Conservation (phyloP, 192 early-diverging fungal species). For the Coemansia nantahalensis region DNA sequence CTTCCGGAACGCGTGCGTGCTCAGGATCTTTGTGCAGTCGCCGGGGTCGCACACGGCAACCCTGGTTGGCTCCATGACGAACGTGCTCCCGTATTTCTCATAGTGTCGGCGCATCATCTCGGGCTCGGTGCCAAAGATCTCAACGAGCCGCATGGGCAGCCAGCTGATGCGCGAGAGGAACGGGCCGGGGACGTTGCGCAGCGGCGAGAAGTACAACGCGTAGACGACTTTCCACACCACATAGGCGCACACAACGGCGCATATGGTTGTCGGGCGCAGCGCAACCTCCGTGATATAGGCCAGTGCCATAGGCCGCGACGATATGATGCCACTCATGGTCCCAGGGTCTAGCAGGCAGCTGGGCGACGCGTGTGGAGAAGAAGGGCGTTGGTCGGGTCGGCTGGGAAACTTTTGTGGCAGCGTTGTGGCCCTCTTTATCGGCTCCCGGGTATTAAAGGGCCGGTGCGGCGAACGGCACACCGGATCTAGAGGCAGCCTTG, state of each 20-base stretch:
- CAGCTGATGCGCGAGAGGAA: constrained; percentile 34
- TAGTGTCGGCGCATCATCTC: constrained; percentile 26
- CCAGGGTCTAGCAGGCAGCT: too few species aligned
- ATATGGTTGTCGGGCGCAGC: constrained; percentile 17
- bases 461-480: too few species aligned
- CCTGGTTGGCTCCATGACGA: constrained; percentile 34
- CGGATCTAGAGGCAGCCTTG: too few species aligned
- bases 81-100: constrained; percentile 39
- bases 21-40: constrained; percentile 21
- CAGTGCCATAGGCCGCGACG: too few species aligned
- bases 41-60: constrained; percentile 30
- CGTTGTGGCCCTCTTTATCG: too few species aligned
- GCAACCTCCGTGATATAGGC: background rate
- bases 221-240: constrained; percentile 19
- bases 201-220: constrained; percentile 35
- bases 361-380: too few species aligned
- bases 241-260: constrained; percentile 25
- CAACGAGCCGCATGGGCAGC: constrained; percentile 27
- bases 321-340: too few species aligned
- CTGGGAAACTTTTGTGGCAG: too few species aligned
- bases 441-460: too few species aligned
- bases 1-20: constrained; percentile 44
- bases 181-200: constrained; percentile 39
- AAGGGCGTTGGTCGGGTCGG: too few species aligned
- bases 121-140: constrained; percentile 24